Conservation (phyloP, 805 yeast genomes). For the Candida taoyuanica region DNA sequence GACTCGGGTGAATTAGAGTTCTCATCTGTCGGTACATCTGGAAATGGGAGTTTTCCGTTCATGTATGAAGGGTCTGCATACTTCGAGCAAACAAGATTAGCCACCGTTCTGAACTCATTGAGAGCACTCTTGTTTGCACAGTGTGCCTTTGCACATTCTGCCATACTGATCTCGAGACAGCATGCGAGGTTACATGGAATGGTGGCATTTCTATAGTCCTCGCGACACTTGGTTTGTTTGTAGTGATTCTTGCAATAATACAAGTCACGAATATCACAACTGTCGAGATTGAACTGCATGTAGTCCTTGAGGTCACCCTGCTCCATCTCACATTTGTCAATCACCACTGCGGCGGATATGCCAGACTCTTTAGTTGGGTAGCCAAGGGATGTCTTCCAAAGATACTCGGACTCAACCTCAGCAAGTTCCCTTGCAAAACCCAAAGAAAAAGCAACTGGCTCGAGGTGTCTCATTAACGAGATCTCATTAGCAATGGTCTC, state of each 20-base stretch:
- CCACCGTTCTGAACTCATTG: slow-evolving; percentile 14
- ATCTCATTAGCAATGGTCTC: slow-evolving; percentile 13
- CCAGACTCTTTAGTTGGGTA: not conserved
- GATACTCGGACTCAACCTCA: slow-evolving; percentile 15
- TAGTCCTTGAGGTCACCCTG: slow-evolving; percentile 14
- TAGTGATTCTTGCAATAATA: slow-evolving; percentile 23
- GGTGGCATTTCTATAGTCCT: slow-evolving; percentile 5
- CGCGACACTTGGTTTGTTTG: slow-evolving; percentile 15
- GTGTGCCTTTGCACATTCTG: slow-evolving; percentile 20
- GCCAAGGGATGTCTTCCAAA: slow-evolving; percentile 11
- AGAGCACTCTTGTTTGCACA: slow-evolving; percentile 19
- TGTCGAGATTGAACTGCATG: slow-evolving; percentile 18
- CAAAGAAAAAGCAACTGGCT: slow-evolving; percentile 14
- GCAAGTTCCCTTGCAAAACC: slow-evolving; percentile 11
- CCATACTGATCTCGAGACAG: slow-evolving; percentile 24
- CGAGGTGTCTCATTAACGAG: slow-evolving; percentile 10
- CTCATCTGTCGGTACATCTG: slow-evolving; percentile 1
- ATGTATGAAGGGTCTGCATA: slow-evolving; percentile 23
- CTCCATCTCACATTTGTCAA: slow-evolving; percentile 22
- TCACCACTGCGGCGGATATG: slow-evolving; percentile 10
- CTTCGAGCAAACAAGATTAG: slow-evolving; percentile 21
- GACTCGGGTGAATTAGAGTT: no score
- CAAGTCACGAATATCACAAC: slow-evolving; percentile 24
- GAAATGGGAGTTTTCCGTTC: slow-evolving; percentile 14
- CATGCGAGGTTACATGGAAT: slow-evolving; percentile 25